Evolutionary conservation across 352 stramenopile genomes (phyloP).

Genomic region (Phytopythium sindhum): DNA sequence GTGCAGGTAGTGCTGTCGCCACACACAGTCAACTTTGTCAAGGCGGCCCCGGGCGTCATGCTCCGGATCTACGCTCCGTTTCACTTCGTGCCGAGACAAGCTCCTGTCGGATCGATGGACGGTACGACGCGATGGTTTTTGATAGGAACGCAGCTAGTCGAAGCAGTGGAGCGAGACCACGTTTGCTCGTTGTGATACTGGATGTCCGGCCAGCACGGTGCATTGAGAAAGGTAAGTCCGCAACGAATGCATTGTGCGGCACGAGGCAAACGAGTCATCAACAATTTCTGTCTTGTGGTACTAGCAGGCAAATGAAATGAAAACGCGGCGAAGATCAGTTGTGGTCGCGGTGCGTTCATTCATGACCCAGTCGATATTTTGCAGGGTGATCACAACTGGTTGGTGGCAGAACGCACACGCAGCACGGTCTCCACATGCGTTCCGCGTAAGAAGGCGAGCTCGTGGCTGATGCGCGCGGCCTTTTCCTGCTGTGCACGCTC

Average conservation of each 20-base stretch:
- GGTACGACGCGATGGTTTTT: conserved; percentile 30
- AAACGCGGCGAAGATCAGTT: neutral
- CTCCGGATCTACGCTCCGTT: conserved; percentile 60
- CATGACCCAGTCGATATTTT: neutral
- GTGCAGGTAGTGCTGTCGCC: conserved; percentile 36
- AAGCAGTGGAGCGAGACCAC: conserved; percentile 22
- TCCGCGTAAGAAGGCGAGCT: conserved; percentile 3
- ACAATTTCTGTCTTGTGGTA: neutral
- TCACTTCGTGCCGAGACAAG: conserved; percentile 37
- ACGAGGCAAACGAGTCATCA: neutral
- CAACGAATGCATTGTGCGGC: neutral
- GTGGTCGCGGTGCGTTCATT: neutral
- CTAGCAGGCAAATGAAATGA: neutral
- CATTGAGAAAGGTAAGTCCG: neutral
- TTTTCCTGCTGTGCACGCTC: conserved; percentile 2
- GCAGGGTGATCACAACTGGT: neutral
- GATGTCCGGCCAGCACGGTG: neutral
- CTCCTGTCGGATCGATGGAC: conserved; percentile 17
- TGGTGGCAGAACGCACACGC: neutral
- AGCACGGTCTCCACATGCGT: neutral
- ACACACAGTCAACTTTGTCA: conserved; percentile 23
- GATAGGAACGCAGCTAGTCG: conserved; percentile 44
- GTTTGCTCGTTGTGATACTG: neutral
- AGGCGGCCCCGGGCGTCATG: conserved; percentile 20
- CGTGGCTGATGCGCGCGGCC: neutral